Percentiles rank a stretch among this genome's conserved stretches.
Conservation (phyloP, 192 early-diverging fungal genomes). For the Linnemannia exigua region DNA sequence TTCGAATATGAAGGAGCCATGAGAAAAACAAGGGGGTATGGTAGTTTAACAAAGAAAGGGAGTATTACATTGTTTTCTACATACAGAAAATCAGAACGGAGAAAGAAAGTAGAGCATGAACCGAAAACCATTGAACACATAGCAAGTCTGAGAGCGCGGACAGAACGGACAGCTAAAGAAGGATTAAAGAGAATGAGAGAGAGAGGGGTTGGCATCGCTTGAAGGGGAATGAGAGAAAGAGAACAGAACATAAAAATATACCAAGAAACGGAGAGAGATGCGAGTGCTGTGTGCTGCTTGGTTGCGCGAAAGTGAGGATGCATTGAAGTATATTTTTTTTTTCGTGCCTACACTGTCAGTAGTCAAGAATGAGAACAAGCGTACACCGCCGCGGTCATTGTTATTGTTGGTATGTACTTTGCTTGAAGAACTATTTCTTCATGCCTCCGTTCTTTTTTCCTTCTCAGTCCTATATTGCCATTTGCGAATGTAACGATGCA, state of each 20-base stretch:
- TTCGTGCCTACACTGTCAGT: no score
- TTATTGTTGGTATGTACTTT: no score
- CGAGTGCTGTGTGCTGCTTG: no score
- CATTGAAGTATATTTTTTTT: no score
- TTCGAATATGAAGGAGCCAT: neutral
- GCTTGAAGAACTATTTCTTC: no score
- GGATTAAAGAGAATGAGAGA: neutral
- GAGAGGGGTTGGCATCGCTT: neutral
- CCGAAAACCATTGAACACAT: neutral
- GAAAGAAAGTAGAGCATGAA: constrained; percentile 3
- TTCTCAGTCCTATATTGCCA: no score
- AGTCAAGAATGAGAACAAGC: no score
- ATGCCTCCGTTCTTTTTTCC: no score
- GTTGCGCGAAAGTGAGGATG: no score
- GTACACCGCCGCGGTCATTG: no score
- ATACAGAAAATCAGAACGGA: neutral
- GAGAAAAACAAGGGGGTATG: neutral
- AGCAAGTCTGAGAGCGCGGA: neutral
- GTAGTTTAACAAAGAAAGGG: neutral
- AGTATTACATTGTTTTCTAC: neutral
- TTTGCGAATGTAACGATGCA: no score
- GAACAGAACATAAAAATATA: neutral
- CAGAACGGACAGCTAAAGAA: neutral
- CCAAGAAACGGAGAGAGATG: no score
- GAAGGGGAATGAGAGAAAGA: neutral